Base-by-base conservation (phyloP, 805 yeast species). In the Yamadazyma kitorensis region DNA sequence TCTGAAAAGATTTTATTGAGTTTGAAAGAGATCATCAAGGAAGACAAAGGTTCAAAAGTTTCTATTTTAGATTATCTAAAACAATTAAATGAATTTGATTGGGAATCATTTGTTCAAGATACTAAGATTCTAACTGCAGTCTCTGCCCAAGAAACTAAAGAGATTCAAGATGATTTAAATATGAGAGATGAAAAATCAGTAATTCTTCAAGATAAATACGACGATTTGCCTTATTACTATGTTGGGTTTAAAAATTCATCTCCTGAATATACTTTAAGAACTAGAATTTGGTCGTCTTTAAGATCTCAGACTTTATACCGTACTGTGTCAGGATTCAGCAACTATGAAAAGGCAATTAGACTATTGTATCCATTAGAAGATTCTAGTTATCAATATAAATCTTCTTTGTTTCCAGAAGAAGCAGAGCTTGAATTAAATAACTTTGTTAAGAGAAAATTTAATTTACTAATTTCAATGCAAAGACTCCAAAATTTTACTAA, bases 391-490 rank as follows among this genome's bases (percentile, higher is more conserved):
- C 57, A 25, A 11, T 28, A 30, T n/a, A 25, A 25, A 15, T 31
- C 20, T 7, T 6, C 13, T 13, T 11, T 35, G 17, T 39, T 31
- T 19, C 42, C 44, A 4, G 44, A 39, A 17, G 37, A 34, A 9
- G n/a, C 20, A 4, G 57, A 54, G n/a, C 30, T 27, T n/a, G 57
- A 57, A 26, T 29, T 59, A 4, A 38, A 49, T 8, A 26, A 25
- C 0, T 53, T 88, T 77, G 85, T 91, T 0, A 70, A 72, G 36
- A 70, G 95, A 44, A 91, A 91, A 62, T 88, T 88, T 65, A 75
- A 77, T 50, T 64, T 91, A 52, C 53, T 91, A 16, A 78, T 91
- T 14, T 82, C 96, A 1, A 86, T 91, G 95, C 98, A 91, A 64
- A 74, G 95, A 44, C 74, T 76, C 40, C 74, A 80, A 39, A 67